Percentiles rank a stretch among this genome's conserved stretches.
These are phyloP conservation scores for Penicillium manginii DNA, from an alignment of 495 filamentous ascomycete species.

Conservation along the genomic window DNA sequence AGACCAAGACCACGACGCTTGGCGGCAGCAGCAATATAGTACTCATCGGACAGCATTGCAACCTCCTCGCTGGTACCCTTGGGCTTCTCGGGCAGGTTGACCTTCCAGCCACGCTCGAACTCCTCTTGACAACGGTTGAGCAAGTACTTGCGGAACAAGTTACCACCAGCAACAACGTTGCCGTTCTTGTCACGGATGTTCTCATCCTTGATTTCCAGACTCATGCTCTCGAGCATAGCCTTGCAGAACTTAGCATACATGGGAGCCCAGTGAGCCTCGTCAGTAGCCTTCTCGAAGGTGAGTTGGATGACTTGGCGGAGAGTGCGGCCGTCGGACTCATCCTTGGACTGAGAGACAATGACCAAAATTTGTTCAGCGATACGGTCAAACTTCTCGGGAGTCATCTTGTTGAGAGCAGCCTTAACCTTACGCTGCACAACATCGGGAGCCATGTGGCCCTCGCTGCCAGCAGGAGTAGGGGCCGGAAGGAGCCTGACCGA, in stretches of 20 bases:
- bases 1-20: constrained; percentile 97
- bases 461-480: constrained; percentile 55
- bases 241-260: constrained; percentile 99
- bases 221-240: constrained; percentile 95
- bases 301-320: constrained; percentile 97
- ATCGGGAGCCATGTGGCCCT: constrained; percentile 77
- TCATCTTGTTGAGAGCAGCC: constrained; percentile 99
- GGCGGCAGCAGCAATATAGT: constrained; percentile 92
- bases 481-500: constrained; percentile 54
- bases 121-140: constrained; percentile 99
- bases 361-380: constrained; percentile 90
- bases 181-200: constrained; percentile 84
- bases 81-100: constrained; percentile 79
- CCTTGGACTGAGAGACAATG: constrained; percentile 93
- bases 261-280: constrained; percentile 97
- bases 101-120: constrained; percentile 98
- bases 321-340: constrained; percentile 91
- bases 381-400: constrained; percentile 96
- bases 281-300: constrained; percentile 98
- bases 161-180: constrained; percentile 86
- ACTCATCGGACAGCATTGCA: constrained; percentile 91
- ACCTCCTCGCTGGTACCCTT: constrained; percentile 75
- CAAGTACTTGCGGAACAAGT: constrained; percentile 96
- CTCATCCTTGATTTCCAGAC: constrained; percentile 92
- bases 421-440: constrained; percentile 99